Conservation (phyloP, 352 stramenopile genomes). For the Phytophthora idaei region DNA sequence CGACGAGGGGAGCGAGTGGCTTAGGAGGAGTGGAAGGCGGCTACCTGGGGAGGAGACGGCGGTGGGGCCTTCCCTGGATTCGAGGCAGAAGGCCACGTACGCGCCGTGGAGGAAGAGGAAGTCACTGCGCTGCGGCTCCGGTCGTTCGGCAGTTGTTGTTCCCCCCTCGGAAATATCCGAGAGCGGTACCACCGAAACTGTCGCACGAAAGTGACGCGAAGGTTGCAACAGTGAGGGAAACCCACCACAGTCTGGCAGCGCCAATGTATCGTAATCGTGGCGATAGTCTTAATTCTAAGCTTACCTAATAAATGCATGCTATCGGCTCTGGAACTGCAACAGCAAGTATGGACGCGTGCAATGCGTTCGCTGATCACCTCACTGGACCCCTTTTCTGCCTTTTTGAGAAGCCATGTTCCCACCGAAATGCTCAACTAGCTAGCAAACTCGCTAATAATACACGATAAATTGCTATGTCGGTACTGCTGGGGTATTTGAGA, state of each 20-base stretch:
- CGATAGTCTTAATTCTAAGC: too few relatives aligned
- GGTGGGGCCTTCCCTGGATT: not conserved
- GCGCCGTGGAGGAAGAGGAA: slow-evolving; percentile 1
- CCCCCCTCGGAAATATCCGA: slow-evolving; percentile 28
- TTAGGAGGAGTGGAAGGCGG: not conserved
- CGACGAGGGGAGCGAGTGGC: not conserved
- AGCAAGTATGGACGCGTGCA: not conserved
- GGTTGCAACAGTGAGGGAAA: slow-evolving; percentile 3
- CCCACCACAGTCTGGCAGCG: not conserved
- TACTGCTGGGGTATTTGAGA: not conserved
- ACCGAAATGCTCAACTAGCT: too few relatives aligned
- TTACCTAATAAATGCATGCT: too few relatives aligned
- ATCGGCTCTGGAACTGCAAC: not conserved
- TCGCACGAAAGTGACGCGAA: slow-evolving; percentile 14
- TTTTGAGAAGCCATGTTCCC: not conserved
- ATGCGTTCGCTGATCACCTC: not conserved
- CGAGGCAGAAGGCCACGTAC: slow-evolving; percentile 9
- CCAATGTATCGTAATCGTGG: too few relatives aligned
- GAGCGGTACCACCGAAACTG: slow-evolving; percentile 8
- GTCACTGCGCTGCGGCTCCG: slow-evolving; percentile 3
- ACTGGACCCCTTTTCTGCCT: not conserved
- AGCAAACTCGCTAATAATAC: slow-evolving; percentile 11
- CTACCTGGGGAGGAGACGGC: not conserved
- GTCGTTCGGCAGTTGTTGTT: slow-evolving; percentile 22
- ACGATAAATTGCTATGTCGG: not conserved